Evolutionary conservation across 164 flowering plant species (phyloP), one percentile per base, ranked within the genome.

Genomic region (Kingdonia uniflora): DNA sequence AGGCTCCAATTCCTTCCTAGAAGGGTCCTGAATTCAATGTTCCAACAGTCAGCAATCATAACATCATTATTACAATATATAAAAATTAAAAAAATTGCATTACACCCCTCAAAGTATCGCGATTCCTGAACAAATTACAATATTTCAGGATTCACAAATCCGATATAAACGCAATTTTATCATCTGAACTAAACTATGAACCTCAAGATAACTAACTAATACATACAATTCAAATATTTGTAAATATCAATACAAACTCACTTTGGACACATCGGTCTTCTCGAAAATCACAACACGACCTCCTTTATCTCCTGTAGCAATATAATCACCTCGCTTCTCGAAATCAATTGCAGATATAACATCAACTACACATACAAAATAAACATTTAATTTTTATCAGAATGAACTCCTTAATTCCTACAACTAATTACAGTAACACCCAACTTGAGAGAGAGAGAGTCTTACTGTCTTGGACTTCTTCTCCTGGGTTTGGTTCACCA

Each of bases 301-400:
- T 26, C 82, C 95, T 39, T 60, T 76, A 71, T 86, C 95, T 50
- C 95, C 90, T 47, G 79, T 76, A 2, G 84, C 95, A 15, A 86
- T 69, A 68, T 76, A 69, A 53, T 78, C 77, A 1, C 95, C 95
- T 24, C 45, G 71, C 70, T 75, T 81, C 17, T 82, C 82, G 46
- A 86, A 86, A 15, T 74, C 87, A 24, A 86, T 58, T 4, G 95
- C 67, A 14, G 90, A 70, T 55, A 83, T 68, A 16, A 80, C 52
- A 70, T 86, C 90, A 62, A 67, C 95, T 83, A 17, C 41, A 42
- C 41, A 51, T 24, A 44, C 23, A 10, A n/a, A n/a, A 19, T 17
- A 51, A 11, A 16, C 23, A 35, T 33, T 5, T 7, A 35, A 33
- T 19, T 33, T 13, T 19, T 19, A 45, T 11, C 13, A 45, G 16